A percentile compares a stretch with the other conserved stretches of the same genome.
These are phyloP conservation scores for Blastomyces parvus DNA, from an alignment of 2,329 filamentous ascomycete genomes.

Conservation along the genomic window DNA sequence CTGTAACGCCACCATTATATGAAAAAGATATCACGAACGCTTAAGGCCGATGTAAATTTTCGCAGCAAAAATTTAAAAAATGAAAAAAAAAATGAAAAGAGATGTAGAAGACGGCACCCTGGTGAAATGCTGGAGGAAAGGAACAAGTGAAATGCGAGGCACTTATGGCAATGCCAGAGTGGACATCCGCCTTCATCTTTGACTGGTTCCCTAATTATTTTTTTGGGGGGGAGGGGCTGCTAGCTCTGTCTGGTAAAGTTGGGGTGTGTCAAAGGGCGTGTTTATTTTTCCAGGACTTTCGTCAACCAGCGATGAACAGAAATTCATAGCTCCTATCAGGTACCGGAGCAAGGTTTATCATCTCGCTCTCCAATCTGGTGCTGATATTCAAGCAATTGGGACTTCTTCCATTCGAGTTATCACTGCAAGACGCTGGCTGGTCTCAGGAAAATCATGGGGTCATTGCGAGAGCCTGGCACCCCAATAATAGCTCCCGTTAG, in stretches of 20 bases:
- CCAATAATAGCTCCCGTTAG: background rate
- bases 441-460: background rate
- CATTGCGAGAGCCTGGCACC: background rate
- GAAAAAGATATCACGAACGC: background rate
- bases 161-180: background rate
- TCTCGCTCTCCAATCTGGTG: background rate
- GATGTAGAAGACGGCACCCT: background rate
- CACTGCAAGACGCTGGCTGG: background rate
- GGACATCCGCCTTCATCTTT: background rate
- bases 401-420: no score
- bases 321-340: no score
- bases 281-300: background rate
- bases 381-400: background rate
- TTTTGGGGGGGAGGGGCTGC: no score
- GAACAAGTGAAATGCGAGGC: background rate
- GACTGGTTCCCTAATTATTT: background rate
- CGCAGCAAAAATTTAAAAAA: background rate
- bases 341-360: no score
- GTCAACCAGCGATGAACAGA: background rate
- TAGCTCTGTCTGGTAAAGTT: background rate
- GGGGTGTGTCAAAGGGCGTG: background rate
- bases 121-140: background rate
- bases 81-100: no score
- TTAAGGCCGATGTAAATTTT: background rate
- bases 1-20: background rate